Evolutionary conservation across 768 basidiomycete species (phyloP), one percentile per base, ranked within the genome.

Genomic region (Holtermannia corniformis): DNA sequence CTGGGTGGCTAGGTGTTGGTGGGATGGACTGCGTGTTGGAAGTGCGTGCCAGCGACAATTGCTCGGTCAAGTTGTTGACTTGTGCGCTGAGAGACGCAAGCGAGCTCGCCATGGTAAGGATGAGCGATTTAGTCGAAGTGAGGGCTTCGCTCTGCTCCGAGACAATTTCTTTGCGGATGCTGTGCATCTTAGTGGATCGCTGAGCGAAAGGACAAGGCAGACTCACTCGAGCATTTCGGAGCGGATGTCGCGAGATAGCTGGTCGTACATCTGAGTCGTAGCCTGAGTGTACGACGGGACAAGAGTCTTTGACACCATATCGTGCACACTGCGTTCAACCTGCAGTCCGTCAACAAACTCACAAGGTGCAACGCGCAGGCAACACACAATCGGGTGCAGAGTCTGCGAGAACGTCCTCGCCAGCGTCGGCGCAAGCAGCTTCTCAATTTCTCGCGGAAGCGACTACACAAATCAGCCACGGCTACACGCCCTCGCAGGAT

Each of bases 181-280:
- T 67, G 32, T 21, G 37, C 44, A 13, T 3, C 26, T 52, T 24
- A 55, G 54, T 27, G 41, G 14, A 20, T 44, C 16, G 23, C 24
- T 49, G 20, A 50, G 32, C 37, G 44, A 1, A 19, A 20, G 4
- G 11, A 10, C 13, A 40, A 3, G 16, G 12, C 42, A 23, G 13
- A 60, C 65, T 52, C 37, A 68, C 61, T 68, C 64, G 1, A 64
- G 25, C 60, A 71, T 63, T 43, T 71, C 67, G 7, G 63, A 59
- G 45, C 55, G 61, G 45, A 71, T 49, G 22, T 66, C 67, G 2
- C 25, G 32, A 4, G 52, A 48, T 3, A 71, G 41, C 42, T 66
- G 59, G 45, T 65, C 66, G 26, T 54, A 51, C 11, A 65, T 32
- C 21, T 44, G 47, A 1, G 50, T 50, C 4, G 48, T 42, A 12